Base-by-base conservation (phyloP, 1,284 basidiomycete species). In the Rhodotorula sp. region DNA sequence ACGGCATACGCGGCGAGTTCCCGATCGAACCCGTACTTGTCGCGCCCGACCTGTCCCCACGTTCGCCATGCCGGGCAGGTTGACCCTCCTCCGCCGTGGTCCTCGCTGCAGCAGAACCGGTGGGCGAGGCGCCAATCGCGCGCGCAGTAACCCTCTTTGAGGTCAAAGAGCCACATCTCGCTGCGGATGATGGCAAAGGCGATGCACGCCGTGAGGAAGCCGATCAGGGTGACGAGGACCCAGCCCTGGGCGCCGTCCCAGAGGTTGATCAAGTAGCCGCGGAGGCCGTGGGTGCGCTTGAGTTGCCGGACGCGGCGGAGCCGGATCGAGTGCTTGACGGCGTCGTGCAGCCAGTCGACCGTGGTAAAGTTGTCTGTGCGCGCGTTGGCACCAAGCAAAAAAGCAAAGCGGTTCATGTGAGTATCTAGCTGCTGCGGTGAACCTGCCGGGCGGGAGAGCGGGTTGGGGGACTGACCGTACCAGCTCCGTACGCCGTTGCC, bases 141-240 rank as follows among this genome's bases (percentile, higher is more conserved):
- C 2, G 79, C 78, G 81, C 95, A 98, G 80, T 91, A 93, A 0
- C 95, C 95, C 67, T 93, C 91, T 81, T 98, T 98, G 75, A 90
- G 80, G 80, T 97, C 93, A 78, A 97, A 98, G n/a, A 98, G 83
- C 84, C 89, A 89, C 80, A 92, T 90, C 79, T 99, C 95, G 68
- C 87, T 85, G 45, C 91, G 88, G 54, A 95, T 88, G 76, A 99
- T 91, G 64, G 90, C 81, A 80, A 93, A 97, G 0, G 95, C 95
- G 50, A 92, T 84, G 62, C 93, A 70, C 5, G 94, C 93, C 10
- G 91, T 91, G 47, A 92, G 79, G 79, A 94, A 87, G 1, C 93
- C 92, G 47, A 85, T 80, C 62, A 95, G 85, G 2, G 92, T 92
- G 62, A 95, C 93, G 56, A 95, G 88, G 65, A 97, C 80, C 95